phyloP scores from a whole-genome alignment of 1,139 yeast species.

The Yamadazyma jaroonii region DNA sequence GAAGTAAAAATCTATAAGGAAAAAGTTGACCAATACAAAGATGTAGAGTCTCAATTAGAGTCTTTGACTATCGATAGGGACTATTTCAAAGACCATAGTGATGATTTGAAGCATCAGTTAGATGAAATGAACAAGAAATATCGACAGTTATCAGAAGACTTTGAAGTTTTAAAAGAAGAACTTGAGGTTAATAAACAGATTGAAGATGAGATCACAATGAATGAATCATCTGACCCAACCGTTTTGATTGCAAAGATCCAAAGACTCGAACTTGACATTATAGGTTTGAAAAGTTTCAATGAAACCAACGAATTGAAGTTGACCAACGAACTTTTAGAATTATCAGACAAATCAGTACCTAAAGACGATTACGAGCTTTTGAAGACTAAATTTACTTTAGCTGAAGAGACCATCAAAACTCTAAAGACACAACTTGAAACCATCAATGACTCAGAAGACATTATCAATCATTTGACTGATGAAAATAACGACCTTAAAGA shows the following conservation, averaged over 20 bases:
- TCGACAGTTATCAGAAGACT: constrained; percentile 38
- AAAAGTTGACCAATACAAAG: constrained; percentile 16
- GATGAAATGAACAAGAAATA: constrained; percentile 32
- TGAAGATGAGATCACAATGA: constrained; percentile 28
- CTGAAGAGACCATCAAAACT: constrained; percentile 42
- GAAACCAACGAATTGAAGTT: constrained; percentile 26
- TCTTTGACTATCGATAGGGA: constrained; percentile 53
- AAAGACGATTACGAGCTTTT: constrained; percentile 13
- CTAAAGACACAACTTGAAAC: constrained; percentile 45
- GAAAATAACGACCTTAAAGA: constrained; percentile 49
- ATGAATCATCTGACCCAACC: constrained; percentile 19
- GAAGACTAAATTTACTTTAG: constrained; percentile 27
- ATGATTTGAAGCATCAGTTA: constrained; percentile 27
- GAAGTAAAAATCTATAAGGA: constrained; percentile 24
- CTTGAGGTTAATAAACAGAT: constrained; percentile 39
- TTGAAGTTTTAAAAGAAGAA: constrained; percentile 46
- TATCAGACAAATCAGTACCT: constrained; percentile 14
- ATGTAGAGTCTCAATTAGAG: constrained; percentile 45
- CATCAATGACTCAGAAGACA: constrained; percentile 39
- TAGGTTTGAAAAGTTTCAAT: constrained; percentile 36
- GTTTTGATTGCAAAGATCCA: constrained; percentile 26
- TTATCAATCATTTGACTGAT: constrained; percentile 55
- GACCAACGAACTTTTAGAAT: constrained; percentile 12
- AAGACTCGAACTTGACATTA: constrained; percentile 37
- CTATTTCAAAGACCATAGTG: constrained; percentile 43